Evolutionary conservation across 2,329 filamentous ascomycete species (phyloP).

Genomic region (Aspergillus fijiensis): DNA sequence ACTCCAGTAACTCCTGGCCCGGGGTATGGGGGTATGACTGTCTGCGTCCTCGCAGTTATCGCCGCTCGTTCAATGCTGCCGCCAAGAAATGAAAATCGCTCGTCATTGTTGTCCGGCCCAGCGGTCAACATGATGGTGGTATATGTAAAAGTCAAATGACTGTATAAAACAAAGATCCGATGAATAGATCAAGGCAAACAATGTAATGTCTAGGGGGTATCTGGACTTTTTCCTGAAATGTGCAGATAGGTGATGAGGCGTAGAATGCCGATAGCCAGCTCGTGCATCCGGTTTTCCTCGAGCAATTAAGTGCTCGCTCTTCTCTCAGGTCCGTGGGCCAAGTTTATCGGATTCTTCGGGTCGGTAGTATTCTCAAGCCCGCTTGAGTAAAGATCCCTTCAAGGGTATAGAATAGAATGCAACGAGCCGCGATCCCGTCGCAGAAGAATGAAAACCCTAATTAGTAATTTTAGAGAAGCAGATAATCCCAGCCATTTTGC

Average conservation of each 20-base stretch:
- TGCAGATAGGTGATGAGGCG: background rate
- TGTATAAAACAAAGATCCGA: background rate
- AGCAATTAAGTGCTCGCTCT: background rate
- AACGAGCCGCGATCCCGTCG: constrained; percentile 19
- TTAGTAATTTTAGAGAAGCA: constrained; percentile 68
- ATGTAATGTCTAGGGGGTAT: background rate
- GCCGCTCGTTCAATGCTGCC: constrained; percentile 1
- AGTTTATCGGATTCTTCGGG: constrained; percentile 5
- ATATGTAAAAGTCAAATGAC: background rate
- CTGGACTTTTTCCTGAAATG: background rate
- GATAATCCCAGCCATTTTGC: constrained; percentile 86
- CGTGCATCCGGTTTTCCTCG: background rate
- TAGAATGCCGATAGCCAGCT: background rate
- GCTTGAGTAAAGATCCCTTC: constrained; percentile 22
- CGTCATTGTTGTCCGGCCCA: background rate
- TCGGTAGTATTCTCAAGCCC: constrained; percentile 20
- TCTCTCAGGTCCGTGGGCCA: background rate
- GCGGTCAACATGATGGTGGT: background rate
- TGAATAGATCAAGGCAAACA: background rate
- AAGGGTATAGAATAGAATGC: constrained; percentile 16
- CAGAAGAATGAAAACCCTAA: constrained; percentile 4
- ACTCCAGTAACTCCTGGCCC: background rate
- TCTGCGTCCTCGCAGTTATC: constrained; percentile 2
- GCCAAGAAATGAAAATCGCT: constrained; percentile 3
- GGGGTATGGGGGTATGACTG: constrained; percentile 9